Conservation (phyloP, 805 yeast genomes). For the Starmerella apis region DNA sequence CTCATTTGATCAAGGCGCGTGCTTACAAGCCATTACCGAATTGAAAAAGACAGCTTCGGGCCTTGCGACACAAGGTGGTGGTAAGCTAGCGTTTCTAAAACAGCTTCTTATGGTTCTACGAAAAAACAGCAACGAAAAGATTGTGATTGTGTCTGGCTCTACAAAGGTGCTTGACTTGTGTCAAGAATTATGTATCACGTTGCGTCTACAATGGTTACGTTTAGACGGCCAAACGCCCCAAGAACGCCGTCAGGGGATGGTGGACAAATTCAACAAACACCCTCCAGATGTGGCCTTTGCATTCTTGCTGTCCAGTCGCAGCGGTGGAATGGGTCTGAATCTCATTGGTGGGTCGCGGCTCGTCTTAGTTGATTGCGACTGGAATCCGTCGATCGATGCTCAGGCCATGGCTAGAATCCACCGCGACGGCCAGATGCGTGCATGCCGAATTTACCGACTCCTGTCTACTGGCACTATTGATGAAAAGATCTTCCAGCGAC, state of each 20-base stretch:
- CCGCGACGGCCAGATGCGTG: constrained; percentile 78
- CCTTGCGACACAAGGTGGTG: constrained; percentile 32
- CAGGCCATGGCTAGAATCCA: constrained; percentile 96
- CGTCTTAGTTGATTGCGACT: constrained; percentile 81
- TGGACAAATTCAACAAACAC: constrained; percentile 53
- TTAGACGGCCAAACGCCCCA: constrained; percentile 79
- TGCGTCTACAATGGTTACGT: constrained; percentile 45
- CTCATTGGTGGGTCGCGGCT: constrained; percentile 82
- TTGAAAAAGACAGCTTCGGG: constrained; percentile 19
- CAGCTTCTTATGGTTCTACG: constrained; percentile 45
- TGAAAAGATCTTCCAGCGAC: constrained; percentile 89
- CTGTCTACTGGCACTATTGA: constrained; percentile 77
- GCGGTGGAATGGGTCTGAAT: constrained; percentile 91
- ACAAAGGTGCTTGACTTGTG: constrained; percentile 77
- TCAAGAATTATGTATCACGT: constrained; percentile 43
- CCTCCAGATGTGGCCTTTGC: constrained; percentile 39
- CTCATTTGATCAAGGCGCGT: constrained; percentile 16
- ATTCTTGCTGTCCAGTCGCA: constrained; percentile 73
- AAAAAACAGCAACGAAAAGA: constrained; percentile 48
- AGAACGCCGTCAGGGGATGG: constrained; percentile 52
- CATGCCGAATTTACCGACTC: constrained; percentile 71
- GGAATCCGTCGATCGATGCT: constrained; percentile 89
- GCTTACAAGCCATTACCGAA: constrained; percentile 49
- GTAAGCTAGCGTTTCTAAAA: constrained; percentile 56
- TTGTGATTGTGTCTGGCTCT: constrained; percentile 76